Base-by-base conservation (phyloP, 345 rosid species). In the Hibiscus trionum region DNA sequence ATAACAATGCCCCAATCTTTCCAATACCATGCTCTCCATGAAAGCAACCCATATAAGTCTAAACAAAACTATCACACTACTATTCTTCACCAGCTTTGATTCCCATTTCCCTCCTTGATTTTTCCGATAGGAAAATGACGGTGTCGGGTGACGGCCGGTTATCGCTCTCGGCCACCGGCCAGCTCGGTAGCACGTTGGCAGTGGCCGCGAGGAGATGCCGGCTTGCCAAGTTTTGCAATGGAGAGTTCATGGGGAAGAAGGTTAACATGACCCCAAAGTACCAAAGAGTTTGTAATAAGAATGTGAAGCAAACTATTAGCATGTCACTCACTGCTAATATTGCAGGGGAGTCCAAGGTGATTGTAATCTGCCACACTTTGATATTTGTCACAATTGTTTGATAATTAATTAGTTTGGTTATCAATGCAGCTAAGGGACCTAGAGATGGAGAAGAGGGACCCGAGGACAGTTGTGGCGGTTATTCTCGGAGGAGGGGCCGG, bases 401-500 rank as follows among this genome's bases (percentile, higher is more conserved):
- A 53, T 52, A 7, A 33, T 33, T 61, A 15, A 0, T 31, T 6
- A 27, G 44, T 27, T 39, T 11, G 44, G 67, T 7, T 24, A 19
- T 76, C 39, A 33, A 39, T 84, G 84, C 73, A 90, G 98, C 75
- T 88, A 73, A 87, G 89, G 75, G 92, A 94, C 72, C 59, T 76
- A 52, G 93, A 86, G 74, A 71, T 83, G 82, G 96, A 88, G 66
- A 94, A 66, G 80, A 77, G 84, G 67, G 89, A 91, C 52, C 46
- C 95, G 12, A 81, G 90, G 61, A 91, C 98, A 0, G 97, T 91
- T 14, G 97, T 80, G 61, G 93, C 98, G 2, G 61, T 91, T 31
- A 86, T 94, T 77, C 86, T 94, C 55, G 98, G 98, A 73, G 98
- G 97, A 75, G 98, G 98, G 73, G 97, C 98, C 15, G 98, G 97